A percentile compares a stretch with the other conserved stretches of the same genome.
These are phyloP conservation scores for Metschnikowia rubicola DNA, from an alignment of 805 yeast species.

Conservation along the genomic window DNA sequence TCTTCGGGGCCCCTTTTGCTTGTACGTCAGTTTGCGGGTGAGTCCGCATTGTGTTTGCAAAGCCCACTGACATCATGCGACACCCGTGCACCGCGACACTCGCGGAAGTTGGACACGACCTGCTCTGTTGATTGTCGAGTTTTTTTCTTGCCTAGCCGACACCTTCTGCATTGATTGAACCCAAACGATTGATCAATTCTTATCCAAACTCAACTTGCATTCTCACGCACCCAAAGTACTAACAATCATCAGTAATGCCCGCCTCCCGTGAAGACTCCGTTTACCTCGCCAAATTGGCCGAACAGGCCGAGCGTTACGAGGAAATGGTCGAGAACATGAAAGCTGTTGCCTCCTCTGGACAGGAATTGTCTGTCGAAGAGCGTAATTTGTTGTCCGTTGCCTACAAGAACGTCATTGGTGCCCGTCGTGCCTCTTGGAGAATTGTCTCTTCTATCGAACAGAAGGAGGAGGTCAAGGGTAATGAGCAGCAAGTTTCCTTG, in stretches of 20 bases:
- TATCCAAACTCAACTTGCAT: background rate
- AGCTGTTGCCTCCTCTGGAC: constrained; percentile 92
- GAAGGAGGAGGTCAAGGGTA: constrained; percentile 95
- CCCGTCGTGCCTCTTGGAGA: constrained; percentile 99
- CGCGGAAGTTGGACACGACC: constrained; percentile 22
- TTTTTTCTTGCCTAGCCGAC: constrained; percentile 12
- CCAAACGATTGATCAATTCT: background rate
- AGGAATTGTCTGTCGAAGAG: constrained; percentile 95
- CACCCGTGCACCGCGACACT: constrained; percentile 20
- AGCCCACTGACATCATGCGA: constrained; percentile 6
- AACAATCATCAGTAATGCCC: constrained; percentile 46
- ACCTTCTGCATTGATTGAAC: background rate
- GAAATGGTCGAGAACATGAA: constrained; percentile 99
- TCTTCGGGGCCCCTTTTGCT: background rate
- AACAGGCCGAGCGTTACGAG: constrained; percentile 99
- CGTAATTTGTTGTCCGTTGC: constrained; percentile 96
- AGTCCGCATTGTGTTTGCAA: constrained; percentile 8
- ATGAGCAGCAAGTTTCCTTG: constrained; percentile 81
- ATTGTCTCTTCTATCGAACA: constrained; percentile 97
- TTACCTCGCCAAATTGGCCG: constrained; percentile 96
- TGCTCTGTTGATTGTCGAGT: constrained; percentile 17
- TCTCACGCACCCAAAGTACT: constrained; percentile 9
- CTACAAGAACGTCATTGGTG: constrained; percentile 97
- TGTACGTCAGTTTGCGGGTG: constrained; percentile 2
- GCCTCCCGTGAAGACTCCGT: constrained; percentile 96